Evolutionary conservation across 2,329 filamentous ascomycete genomes (phyloP).

Genomic region (Ustilaginoidea virens): DNA sequence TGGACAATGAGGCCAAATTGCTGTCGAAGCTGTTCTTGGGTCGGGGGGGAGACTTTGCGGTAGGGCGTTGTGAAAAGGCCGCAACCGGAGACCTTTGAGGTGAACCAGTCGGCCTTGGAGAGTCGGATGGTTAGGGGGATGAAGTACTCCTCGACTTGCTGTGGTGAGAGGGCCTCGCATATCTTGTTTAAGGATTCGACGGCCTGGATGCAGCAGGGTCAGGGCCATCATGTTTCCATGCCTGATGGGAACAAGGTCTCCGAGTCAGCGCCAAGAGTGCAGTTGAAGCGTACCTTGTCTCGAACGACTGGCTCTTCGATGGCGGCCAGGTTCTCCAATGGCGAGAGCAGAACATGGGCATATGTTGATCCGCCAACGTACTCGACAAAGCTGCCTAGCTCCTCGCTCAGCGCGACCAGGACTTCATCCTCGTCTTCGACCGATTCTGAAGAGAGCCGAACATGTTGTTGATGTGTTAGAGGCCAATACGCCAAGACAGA

Average conservation of each 20-base stretch:
- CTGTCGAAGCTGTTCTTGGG: conserved; percentile 81
- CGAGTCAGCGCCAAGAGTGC: too few relatives aligned
- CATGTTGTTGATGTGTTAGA: too few relatives aligned
- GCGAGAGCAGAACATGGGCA: conserved; percentile 91
- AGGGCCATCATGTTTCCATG: too few relatives aligned
- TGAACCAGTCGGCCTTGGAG: conserved; percentile 99
- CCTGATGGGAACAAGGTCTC: too few relatives aligned
- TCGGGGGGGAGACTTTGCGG: conserved; percentile 71
- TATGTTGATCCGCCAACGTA: conserved; percentile 91
- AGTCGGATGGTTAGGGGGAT: conserved; percentile 90
- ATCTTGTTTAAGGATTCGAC: conserved; percentile 99
- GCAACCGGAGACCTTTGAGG: conserved; percentile 94
- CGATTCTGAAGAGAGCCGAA: conserved; percentile 51
- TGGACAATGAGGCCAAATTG: conserved; percentile 89
- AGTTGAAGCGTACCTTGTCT: conserved; percentile 58
- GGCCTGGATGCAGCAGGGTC: too few relatives aligned
- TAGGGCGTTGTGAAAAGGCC: conserved; percentile 91
- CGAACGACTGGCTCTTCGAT: conserved; percentile 97
- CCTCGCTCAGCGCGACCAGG: conserved; percentile 88
- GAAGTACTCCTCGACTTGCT: conserved; percentile 95
- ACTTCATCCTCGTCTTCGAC: conserved; percentile 99
- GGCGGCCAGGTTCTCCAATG: conserved; percentile 91
- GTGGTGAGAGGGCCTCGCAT: conserved; percentile 75
- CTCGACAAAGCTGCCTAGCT: conserved; percentile 92
- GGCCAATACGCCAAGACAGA: too few relatives aligned